Evolutionary conservation across 345 rosid species (phyloP).

Genomic region (Gossypium rotundifolium): DNA sequence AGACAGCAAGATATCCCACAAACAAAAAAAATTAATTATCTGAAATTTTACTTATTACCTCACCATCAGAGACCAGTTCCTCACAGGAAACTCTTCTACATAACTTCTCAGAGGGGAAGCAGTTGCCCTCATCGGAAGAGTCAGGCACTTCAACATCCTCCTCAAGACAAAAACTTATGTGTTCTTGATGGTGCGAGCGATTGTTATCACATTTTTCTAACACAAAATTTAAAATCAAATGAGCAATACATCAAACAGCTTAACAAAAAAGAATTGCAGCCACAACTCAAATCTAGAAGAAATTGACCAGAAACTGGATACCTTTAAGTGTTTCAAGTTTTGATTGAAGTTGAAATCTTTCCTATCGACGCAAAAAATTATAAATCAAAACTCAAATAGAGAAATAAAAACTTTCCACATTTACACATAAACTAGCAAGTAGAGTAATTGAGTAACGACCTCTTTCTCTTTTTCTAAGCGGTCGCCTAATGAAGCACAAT

Average conservation of each 20-base stretch:
- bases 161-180: constrained; percentile 11
- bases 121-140: constrained; percentile 25
- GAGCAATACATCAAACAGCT: neutral
- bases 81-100: constrained; percentile 16
- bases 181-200: constrained; percentile 19
- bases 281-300: neutral
- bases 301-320: constrained; percentile 7
- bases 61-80: constrained; percentile 34
- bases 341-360: constrained; percentile 51
- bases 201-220: neutral
- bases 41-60: constrained; percentile 24
- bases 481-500: constrained; percentile 32
- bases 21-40: neutral
- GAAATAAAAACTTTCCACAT: neutral
- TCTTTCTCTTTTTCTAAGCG: constrained; percentile 23
- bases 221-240: neutral
- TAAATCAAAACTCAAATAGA: neutral
- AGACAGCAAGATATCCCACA: neutral
- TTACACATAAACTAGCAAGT: neutral
- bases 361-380: constrained; percentile 30
- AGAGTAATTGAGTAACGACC: constrained; percentile 21
- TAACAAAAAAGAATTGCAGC: neutral
- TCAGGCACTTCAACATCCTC: constrained; percentile 49
- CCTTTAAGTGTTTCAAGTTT: constrained; percentile 63
- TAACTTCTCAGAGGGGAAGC: constrained; percentile 20